Evolutionary conservation across 2,329 filamentous ascomycete species (phyloP).

Genomic region (Proliferodiscus dingleyae): DNA sequence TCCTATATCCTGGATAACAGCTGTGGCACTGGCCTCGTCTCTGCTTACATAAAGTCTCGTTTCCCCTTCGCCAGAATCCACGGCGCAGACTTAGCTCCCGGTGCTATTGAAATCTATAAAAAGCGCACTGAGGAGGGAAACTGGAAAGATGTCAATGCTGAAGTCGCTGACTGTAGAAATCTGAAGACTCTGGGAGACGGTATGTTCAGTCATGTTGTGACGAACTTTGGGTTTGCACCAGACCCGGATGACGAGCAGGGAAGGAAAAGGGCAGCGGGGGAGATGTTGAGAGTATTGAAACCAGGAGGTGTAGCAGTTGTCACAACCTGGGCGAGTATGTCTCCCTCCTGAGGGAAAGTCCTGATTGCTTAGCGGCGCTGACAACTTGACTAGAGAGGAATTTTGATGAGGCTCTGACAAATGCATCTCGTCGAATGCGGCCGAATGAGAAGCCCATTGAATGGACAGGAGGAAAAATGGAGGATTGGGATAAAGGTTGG

Average conservation of each 20-base stretch:
- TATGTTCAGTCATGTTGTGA: constrained; percentile 91
- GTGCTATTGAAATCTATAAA: constrained; percentile 60
- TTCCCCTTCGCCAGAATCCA: constrained; percentile 76
- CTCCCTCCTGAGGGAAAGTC: neutral
- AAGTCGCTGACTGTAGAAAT: constrained; percentile 62
- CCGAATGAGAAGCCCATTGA: constrained; percentile 9
- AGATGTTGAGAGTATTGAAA: constrained; percentile 82
- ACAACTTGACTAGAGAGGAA: constrained; percentile 9
- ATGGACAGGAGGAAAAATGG: constrained; percentile 2
- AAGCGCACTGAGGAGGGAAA: constrained; percentile 48
- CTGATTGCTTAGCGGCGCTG: too few species aligned
- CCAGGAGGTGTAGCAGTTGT: constrained; percentile 66
- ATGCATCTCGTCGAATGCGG: constrained; percentile 5
- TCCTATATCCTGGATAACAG: constrained; percentile 79
- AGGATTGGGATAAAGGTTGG: constrained; percentile 4
- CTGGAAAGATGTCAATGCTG: constrained; percentile 75
- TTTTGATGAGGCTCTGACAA: constrained; percentile 9
- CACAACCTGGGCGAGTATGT: constrained; percentile 14
- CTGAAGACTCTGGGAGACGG: constrained; percentile 73
- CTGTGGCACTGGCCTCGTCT: constrained; percentile 92
- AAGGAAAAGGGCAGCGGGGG: constrained; percentile 62
- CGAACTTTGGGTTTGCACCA: constrained; percentile 61
- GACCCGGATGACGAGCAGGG: constrained; percentile 57
- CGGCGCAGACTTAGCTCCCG: constrained; percentile 87
- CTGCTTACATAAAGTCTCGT: constrained; percentile 76